Percentiles rank a stretch among this genome's conserved stretches.
Conservation (phyloP, 441 rosid species). For the Gossypium laxum region DNA sequence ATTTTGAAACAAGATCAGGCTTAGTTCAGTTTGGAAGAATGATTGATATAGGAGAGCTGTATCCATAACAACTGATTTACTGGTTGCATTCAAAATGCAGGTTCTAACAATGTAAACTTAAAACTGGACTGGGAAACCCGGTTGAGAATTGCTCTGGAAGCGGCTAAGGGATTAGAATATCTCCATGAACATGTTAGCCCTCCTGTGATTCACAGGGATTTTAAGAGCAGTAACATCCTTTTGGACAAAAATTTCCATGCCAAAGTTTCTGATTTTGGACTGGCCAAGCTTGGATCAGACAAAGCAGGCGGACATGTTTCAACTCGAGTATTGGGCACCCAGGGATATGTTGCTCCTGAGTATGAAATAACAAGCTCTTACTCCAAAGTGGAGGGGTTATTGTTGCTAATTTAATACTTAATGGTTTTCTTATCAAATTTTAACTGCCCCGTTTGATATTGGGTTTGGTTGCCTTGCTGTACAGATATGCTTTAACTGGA, state of each 20-base stretch:
- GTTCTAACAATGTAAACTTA: conserved; percentile 29
- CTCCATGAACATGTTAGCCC: conserved; percentile 62
- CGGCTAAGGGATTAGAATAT: conserved; percentile 66
- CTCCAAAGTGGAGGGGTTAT: not conserved
- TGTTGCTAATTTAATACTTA: not conserved
- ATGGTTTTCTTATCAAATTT: not conserved
- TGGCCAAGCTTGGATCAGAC: conserved; percentile 79
- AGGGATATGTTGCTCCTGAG: conserved; percentile 75
- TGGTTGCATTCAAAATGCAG: conserved; percentile 28
- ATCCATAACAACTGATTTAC: not conserved
- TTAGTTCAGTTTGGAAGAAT: not conserved
- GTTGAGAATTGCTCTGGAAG: conserved; percentile 57
- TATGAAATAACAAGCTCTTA: conserved; percentile 22
- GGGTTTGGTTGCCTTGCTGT: not conserved
- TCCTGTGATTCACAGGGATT: conserved; percentile 64
- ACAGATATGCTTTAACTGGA: conserved; percentile 64
- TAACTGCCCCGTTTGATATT: not conserved
- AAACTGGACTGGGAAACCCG: conserved; percentile 72
- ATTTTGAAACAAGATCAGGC: not conserved
- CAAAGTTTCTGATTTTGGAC: conserved; percentile 65
- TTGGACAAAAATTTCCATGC: conserved; percentile 52
- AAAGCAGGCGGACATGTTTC: conserved; percentile 88
- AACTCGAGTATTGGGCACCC: conserved; percentile 67
- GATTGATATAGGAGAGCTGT: not conserved
- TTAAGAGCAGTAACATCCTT: conserved; percentile 64